Evolutionary conservation across 23 red algal species (phyloP), one percentile per base, ranked within the genome.

Genomic region (Gracilaria vermiculophylla): DNA sequence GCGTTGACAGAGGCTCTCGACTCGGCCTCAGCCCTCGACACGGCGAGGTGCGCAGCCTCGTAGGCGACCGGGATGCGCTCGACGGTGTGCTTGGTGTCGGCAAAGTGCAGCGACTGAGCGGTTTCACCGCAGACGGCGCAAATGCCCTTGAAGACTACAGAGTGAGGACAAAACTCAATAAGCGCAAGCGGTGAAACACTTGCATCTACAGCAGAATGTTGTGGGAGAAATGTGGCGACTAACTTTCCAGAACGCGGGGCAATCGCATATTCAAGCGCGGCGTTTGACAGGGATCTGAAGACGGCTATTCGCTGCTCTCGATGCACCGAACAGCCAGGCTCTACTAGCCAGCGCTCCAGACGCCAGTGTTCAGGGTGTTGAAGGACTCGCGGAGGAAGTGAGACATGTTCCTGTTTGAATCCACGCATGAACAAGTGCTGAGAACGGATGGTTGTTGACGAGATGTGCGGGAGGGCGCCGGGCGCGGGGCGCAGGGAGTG

Each of bases 121-220:
- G 93, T 90, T 77, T 80, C 71, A 10, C 90, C 89, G 76, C 95
- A 97, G 5, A 91, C 47, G 70, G 85, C 82, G 76, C 95, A 97
- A 15, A 97, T 41, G 71, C 95, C 95, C 42, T 80, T 72, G 76
- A 90, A 97, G 49, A 89, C 80, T 44, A 93, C 77, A 44, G 71
- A 57, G 67, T 97, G 95, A 11, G 95, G 35, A 66, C 95, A 97
- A 29, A 76, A 94, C 73, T 86, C 83, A 53, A 97, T 41, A 0
- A n/a, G 17, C 2, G 78, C 94, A 20, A 96, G 69, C 37, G 66
- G 43, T 27, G 48, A 27, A 55, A 16, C 12, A 24, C 10, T 52
- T 36, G 47, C 17, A 43, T 78, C 47, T 76, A 89, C 69, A 32
- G 34, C 13, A 17, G 37, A 36, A 24, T 69, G 19, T 13, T 77